These are phyloP conservation scores for Amniculicola lignicola DNA, from an alignment of 495 filamentous ascomycete genomes.

Conservation along the genomic window DNA sequence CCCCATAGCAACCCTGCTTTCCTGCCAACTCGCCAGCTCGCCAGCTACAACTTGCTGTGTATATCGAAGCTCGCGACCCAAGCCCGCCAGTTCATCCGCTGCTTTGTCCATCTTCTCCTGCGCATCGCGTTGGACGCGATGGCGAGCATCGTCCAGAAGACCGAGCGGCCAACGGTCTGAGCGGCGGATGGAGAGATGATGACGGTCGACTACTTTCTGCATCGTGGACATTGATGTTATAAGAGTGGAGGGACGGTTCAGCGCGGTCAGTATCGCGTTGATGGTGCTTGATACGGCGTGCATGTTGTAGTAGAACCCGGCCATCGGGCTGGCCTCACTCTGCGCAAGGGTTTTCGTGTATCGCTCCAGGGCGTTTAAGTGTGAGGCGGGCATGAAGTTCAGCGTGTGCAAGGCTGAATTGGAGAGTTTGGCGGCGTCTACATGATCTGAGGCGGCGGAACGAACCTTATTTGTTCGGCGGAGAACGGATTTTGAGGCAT, in stretches of 20 bases:
- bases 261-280: slow-evolving; percentile 71
- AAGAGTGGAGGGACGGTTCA: slow-evolving; percentile 75
- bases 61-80: slow-evolving; percentile 78
- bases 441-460: slow-evolving; percentile 58
- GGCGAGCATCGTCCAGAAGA: slow-evolving; percentile 83
- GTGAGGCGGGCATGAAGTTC: slow-evolving; percentile 61
- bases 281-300: slow-evolving; percentile 74
- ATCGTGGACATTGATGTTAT: slow-evolving; percentile 63
- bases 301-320: slow-evolving; percentile 68
- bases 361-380: slow-evolving; percentile 68
- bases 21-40: slow-evolving; percentile 91
- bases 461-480: slow-evolving; percentile 61
- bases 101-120: slow-evolving; percentile 66
- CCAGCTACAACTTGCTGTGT: slow-evolving; percentile 89
- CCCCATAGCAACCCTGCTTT: slow-evolving; percentile 75
- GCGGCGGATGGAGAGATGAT: slow-evolving; percentile 67
- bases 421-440: slow-evolving; percentile 62
- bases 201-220: slow-evolving; percentile 69
- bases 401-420: slow-evolving; percentile 58
- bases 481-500: slow-evolving; percentile 74
- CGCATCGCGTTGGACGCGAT: slow-evolving; percentile 73
- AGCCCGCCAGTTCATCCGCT: slow-evolving; percentile 59
- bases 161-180: slow-evolving; percentile 76
- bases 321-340: slow-evolving; percentile 69
- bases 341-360: slow-evolving; percentile 66